Evolutionary conservation across 257 asterid genomes (phyloP), one percentile per base, ranked within the genome.

Genomic region (Primulina eburnea): DNA sequence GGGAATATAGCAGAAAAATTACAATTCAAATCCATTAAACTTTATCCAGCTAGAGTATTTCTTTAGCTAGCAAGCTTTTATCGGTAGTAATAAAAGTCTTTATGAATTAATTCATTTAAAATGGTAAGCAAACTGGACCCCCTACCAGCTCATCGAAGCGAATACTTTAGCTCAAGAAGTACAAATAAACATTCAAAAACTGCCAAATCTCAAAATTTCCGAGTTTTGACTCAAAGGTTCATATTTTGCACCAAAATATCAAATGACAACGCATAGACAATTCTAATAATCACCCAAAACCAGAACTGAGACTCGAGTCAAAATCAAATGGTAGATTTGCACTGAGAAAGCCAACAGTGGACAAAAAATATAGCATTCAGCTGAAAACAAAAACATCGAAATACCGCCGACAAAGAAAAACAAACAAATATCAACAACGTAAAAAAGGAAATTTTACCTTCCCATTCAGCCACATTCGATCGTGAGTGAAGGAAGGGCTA

Each of bases 391-490:
- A 63, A 63, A 63, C 52, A 63, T 16, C 6, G 3, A n/a, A 52
- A 62, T 32, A 30, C 2, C 14, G 33, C 12, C 29, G n/a, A 21
- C 62, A 18, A 8, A 8, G 6, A 20, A 8, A 8, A 17, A 47
- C 6, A 47, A 47, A 47, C n/a, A 4, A 9, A 14, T 6, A 26
- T 17, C 26, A 57, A 17, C 6, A 62, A 62, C 30, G 21, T 3
- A 14, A 29, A n/a, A n/a, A 28, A 3, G 11, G 32, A 50, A 47
- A 30, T 4, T 37, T 12, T 81, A 94, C 99, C 95, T 91, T 94
- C 17, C 92, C 95, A 62, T 91, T 91, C 57, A 94, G 92, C 99
- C 99, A 94, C 91, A 91, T 94, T 61, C 96, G 92, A 59, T 94
- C 99, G 17, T 74, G 77, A 2, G 84, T 29, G 65, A 91, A 91